Evolutionary conservation across 192 early-diverging fungal species (phyloP).

Genomic region (Dissophora ornata): DNA sequence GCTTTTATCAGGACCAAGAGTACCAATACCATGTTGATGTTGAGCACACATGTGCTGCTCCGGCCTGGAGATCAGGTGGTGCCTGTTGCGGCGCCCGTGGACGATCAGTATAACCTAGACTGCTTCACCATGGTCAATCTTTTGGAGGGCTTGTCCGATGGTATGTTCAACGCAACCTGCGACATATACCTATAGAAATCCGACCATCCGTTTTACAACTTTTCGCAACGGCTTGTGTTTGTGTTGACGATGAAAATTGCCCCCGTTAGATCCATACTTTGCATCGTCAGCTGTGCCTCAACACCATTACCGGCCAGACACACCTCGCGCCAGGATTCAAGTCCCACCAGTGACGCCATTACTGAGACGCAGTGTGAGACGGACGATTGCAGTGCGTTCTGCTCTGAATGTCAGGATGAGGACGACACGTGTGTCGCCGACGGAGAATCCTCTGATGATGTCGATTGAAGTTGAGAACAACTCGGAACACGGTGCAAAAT

Average conservation of each 20-base stretch:
- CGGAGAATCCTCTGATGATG: constrained; percentile 71
- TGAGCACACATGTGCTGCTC: constrained; percentile 50
- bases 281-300: constrained; percentile 22
- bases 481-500: constrained; percentile 61
- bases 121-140: constrained; percentile 67
- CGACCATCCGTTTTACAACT: background rate
- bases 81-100: constrained; percentile 31
- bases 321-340: constrained; percentile 33
- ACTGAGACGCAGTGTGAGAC: constrained; percentile 53
- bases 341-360: constrained; percentile 28
- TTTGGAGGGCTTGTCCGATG: constrained; percentile 61
- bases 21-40: constrained; percentile 51
- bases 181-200: too few relatives aligned
- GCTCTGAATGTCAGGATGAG: constrained; percentile 68
- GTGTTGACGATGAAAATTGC: background rate
- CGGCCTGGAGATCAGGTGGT: constrained; percentile 41
- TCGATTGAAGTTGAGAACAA: constrained; percentile 72
- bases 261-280: constrained; percentile 26
- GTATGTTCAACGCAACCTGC: constrained; percentile 35
- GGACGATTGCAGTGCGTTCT: constrained; percentile 61
- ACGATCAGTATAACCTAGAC: constrained; percentile 60
- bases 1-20: constrained; percentile 51
- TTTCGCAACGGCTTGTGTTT: background rate
- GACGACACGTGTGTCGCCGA: constrained; percentile 67
- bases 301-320: constrained; percentile 47